Evolutionary conservation across 2,329 filamentous ascomycete genomes (phyloP).

Genomic region (Botryotinia globosa): DNA sequence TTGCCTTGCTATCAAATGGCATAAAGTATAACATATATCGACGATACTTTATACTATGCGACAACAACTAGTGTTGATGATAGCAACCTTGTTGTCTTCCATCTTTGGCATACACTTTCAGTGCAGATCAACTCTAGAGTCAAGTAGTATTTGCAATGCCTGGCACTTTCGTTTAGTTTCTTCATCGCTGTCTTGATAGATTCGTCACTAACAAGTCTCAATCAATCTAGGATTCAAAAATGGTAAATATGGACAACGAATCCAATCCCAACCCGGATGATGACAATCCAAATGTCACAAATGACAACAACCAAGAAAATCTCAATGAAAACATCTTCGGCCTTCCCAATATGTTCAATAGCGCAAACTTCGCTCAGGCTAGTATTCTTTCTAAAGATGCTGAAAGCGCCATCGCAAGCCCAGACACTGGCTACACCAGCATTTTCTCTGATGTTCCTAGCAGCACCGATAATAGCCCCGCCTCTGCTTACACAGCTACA

Average conservation of each 20-base stretch:
- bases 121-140: no score
- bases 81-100: background rate
- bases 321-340: constrained; percentile 1
- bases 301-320: background rate
- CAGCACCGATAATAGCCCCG: background rate
- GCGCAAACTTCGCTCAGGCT: constrained; percentile 1
- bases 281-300: no score
- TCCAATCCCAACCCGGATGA: background rate
- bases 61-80: background rate
- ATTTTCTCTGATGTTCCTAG: background rate
- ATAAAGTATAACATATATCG: background rate
- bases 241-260: background rate
- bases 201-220: background rate
- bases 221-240: background rate
- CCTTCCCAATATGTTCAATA: constrained; percentile 2
- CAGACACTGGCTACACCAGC: background rate
- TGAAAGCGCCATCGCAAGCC: background rate
- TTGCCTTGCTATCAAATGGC: background rate
- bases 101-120: background rate
- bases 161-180: background rate
- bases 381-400: background rate
- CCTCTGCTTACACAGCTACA: background rate
- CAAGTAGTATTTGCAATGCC: background rate
- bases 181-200: background rate
- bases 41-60: background rate